Conservation (phyloP, 108 stramenopile species). For the Nannochloropsis oceanica region DNA sequence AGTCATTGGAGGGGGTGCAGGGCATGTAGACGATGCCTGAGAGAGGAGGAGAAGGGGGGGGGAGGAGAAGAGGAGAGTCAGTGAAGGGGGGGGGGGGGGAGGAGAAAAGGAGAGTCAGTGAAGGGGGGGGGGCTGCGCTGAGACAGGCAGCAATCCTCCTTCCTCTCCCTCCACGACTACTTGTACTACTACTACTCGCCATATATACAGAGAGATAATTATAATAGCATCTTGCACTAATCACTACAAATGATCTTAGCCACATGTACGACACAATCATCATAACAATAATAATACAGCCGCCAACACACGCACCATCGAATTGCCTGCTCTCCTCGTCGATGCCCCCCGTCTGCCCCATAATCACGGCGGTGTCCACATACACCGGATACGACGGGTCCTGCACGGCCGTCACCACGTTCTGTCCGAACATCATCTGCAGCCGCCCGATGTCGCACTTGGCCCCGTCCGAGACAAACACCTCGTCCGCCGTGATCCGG, state of each 20-base stretch:
- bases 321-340: slow-evolving; percentile 68
- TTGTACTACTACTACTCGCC: too few relatives aligned
- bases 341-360: slow-evolving; percentile 76
- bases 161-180: too few relatives aligned
- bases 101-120: background rate
- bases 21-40: slow-evolving; percentile 94
- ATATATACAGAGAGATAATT: too few relatives aligned
- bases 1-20: slow-evolving; percentile 73
- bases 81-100: too few relatives aligned
- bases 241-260: too few relatives aligned
- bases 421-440: slow-evolving; percentile 87
- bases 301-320: slow-evolving; percentile 23
- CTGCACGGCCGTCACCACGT: slow-evolving; percentile 77
- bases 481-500: slow-evolving; percentile 72
- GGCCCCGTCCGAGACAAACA: slow-evolving; percentile 93
- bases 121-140: too few relatives aligned
- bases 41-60: too few relatives aligned
- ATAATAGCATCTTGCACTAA: too few relatives aligned
- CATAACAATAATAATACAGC: too few relatives aligned
- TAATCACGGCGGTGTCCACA: slow-evolving; percentile 45
- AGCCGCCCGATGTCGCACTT: slow-evolving; percentile 92
- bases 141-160: too few relatives aligned
- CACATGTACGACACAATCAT: too few relatives aligned
- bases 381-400: slow-evolving; percentile 95
- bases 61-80: too few relatives aligned